phyloP scores from a whole-genome alignment of 2,329 filamentous ascomycete species.

The Colletotrichum siamense region DNA sequence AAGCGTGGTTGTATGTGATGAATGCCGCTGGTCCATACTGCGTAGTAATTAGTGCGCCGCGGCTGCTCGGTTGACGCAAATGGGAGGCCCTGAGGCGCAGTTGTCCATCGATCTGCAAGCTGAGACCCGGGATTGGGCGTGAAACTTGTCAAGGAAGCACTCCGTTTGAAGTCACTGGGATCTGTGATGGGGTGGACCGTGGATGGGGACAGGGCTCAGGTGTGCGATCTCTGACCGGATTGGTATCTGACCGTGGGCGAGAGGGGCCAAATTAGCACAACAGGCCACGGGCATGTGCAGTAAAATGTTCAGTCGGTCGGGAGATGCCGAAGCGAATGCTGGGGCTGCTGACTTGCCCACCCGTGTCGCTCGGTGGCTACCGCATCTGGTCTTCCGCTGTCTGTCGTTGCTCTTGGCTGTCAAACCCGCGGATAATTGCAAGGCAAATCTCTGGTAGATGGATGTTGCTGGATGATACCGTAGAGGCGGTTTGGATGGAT shows the following conservation, averaged over 20 bases:
- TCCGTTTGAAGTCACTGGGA: constrained; percentile 23
- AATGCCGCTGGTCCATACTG: neutral
- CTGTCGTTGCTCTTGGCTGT: neutral
- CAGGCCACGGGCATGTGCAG: constrained; percentile 19
- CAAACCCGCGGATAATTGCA: neutral
- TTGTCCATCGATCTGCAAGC: constrained; percentile 41
- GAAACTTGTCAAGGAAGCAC: constrained; percentile 40
- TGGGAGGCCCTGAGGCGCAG: constrained; percentile 31
- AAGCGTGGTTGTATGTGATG: neutral
- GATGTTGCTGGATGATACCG: neutral
- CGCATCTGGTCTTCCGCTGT: neutral
- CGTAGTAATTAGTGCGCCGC: neutral
- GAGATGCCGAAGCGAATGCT: constrained; percentile 20
- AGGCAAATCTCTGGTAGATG: neutral
- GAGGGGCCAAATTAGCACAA: constrained; percentile 3
- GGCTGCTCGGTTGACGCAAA: constrained; percentile 9
- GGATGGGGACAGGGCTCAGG: constrained; percentile 22
- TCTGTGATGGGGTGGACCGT: constrained; percentile 20
- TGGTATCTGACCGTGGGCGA: constrained; percentile 30
- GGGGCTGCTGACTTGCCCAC: neutral
- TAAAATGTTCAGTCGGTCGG: constrained; percentile 17
- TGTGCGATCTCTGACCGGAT: constrained; percentile 35
- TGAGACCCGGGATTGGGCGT: constrained; percentile 46
- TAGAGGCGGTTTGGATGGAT: constrained; percentile 3
- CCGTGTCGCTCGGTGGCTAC: neutral